Evolutionary conservation across 441 rosid genomes (phyloP).

Genomic region (Arabidopsis hybrid): DNA sequence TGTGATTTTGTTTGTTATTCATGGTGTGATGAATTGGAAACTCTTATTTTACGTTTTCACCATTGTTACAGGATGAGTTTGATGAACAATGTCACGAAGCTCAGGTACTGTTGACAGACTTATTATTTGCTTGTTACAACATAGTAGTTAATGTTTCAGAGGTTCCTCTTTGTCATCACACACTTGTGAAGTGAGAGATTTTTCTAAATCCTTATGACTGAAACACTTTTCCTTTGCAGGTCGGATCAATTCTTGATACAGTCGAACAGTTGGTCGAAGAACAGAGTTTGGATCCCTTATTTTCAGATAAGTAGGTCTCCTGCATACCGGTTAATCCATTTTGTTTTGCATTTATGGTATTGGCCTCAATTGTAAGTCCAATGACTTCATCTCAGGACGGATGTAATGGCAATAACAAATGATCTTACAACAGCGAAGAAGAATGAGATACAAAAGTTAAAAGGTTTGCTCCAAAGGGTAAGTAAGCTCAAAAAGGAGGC

Average conservation of each 20-base stretch:
- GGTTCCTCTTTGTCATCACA: constrained; percentile 5
- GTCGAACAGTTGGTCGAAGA: constrained; percentile 83
- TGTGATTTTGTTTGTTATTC: background rate
- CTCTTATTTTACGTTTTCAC: constrained; percentile 9
- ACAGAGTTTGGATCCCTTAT: constrained; percentile 68
- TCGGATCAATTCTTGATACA: constrained; percentile 66
- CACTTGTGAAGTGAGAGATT: background rate
- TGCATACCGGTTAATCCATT: constrained; percentile 17
- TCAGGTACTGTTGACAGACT: constrained; percentile 31
- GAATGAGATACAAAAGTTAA: constrained; percentile 63
- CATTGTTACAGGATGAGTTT: constrained; percentile 41
- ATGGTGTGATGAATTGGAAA: constrained; percentile 12
- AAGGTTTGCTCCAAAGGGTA: constrained; percentile 60
- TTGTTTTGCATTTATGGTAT: background rate
- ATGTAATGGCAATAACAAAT: constrained; percentile 59
- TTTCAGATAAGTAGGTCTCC: constrained; percentile 66
- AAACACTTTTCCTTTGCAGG: constrained; percentile 47
- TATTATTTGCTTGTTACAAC: constrained; percentile 7
- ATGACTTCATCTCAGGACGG: constrained; percentile 60
- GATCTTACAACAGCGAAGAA: constrained; percentile 61
- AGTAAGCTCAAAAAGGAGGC: constrained; percentile 30
- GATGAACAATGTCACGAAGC: constrained; percentile 34
- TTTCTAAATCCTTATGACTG: background rate
- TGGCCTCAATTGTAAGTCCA: constrained; percentile 6
- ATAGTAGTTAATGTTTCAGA: background rate